Evolutionary conservation across 176 grass and related monocot genomes (phyloP).

Genomic region (barley (Hordeum vulgare)): DNA sequence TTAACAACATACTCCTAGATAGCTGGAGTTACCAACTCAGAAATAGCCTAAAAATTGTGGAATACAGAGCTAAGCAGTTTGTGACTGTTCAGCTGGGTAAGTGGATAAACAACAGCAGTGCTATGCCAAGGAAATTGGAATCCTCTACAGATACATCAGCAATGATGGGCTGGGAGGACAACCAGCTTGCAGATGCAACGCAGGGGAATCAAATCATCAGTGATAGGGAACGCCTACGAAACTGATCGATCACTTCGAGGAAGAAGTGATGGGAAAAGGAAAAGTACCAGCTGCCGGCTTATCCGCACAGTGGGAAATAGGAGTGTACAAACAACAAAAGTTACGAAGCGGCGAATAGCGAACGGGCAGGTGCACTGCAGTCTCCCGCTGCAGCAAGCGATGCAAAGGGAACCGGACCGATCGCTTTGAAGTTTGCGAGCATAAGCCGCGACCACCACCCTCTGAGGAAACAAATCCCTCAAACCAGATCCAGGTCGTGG

Average conservation of each 20-base stretch:
- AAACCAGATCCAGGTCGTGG: background rate
- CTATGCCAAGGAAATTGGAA: background rate
- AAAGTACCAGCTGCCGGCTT: background rate
- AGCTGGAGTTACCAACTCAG: too few relatives aligned
- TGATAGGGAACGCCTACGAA: background rate
- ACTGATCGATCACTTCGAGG: conserved; percentile 23
- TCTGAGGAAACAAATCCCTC: conserved; percentile 2
- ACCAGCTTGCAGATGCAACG: background rate
- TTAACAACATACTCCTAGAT: too few relatives aligned
- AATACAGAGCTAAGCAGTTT: too few relatives aligned
- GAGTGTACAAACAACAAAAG: background rate
- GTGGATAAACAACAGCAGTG: too few relatives aligned
- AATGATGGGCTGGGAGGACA: background rate
- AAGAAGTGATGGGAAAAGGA: conserved; percentile 15
- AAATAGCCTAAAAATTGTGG: too few relatives aligned
- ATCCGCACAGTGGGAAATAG: conserved; percentile 1
- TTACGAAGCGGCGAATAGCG: background rate
- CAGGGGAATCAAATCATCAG: background rate
- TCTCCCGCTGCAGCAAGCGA: conserved; percentile 15
- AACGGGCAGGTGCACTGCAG: background rate
- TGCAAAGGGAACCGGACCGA: background rate
- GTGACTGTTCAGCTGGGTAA: too few relatives aligned
- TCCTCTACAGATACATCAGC: background rate
- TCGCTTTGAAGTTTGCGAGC: background rate
- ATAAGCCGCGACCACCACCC: conserved; percentile 6